Evolutionary conservation across 2,329 filamentous ascomycete genomes (phyloP), one percentile per base, ranked within the genome.

Genomic region (Ophiostoma ulmi): DNA sequence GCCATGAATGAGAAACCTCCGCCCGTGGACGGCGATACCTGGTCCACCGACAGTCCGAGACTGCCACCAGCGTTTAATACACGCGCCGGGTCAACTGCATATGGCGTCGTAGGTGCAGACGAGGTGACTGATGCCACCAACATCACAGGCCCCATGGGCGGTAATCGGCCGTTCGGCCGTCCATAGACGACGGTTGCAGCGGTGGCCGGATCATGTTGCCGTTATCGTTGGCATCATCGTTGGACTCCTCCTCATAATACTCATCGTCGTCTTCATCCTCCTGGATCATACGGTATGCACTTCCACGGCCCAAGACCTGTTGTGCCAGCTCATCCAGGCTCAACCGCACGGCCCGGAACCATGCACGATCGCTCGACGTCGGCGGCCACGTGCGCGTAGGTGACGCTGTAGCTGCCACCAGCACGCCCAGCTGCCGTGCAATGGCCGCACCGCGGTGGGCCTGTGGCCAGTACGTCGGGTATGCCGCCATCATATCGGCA

Each of bases 401-500:
- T 22, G 65, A 48, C 11, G 65, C n/a, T 6, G 65, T 67, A 11
- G 65, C 22, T 8, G 66, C 44, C 26, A 68, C 44, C 22, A 68
- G 39, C 26, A 31, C 41, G 17, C 41, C 22, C 17, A 68, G 66
- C 66, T 68, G 41, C 5, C 31, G 41, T 6, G 44, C 66, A 36
- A 68, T 55, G 7, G 66, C 66, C 13, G 66, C 66, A 17, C 66
- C 66, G 41, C 66, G 66, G 44, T 68, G 66, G 13, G 66, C 66
- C 26, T 68, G 66, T 7, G 66, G 41, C 66, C 66, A 68, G 22
- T 55, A 31, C 7, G 44, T 44, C 26, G 66, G 66, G 66, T 52
- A 68, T 8, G 66, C 66, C 2, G 44, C 66, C 66, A 68, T 68
- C 66, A 68, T 68, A 44, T 68, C 66, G 10, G 66, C 66, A 31